Evolutionary conservation across 768 basidiomycete genomes (phyloP).

Genomic region (Phlebiopsis gigantea): DNA sequence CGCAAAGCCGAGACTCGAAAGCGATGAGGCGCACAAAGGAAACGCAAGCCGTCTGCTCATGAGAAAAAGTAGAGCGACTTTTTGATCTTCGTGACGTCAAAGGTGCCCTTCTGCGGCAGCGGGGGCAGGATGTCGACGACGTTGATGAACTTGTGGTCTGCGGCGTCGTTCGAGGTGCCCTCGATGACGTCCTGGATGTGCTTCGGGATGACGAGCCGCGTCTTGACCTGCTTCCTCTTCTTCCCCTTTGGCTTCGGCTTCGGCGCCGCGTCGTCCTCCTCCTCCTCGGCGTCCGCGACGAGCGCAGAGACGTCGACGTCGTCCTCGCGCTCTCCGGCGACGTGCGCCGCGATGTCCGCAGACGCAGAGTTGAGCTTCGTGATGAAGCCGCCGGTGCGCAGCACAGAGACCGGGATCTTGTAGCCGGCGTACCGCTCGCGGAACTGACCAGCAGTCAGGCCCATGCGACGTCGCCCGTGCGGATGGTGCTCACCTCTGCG

Average conservation of each 20-base stretch:
- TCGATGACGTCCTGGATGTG: conserved; percentile 1
- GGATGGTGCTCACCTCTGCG: conserved; percentile 52
- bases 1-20: not conserved
- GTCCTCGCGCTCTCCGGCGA: conserved; percentile 1
- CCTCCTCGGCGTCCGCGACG: conserved; percentile 7
- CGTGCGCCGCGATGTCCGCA: conserved; percentile 23
- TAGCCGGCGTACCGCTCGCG: conserved; percentile 70
- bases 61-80: conserved; percentile 92
- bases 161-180: conserved; percentile 10
- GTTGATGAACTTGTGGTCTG: conserved; percentile 61
- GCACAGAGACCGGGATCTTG: conserved; percentile 51
- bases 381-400: conserved; percentile 33
- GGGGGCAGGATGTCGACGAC: conserved; percentile 74
- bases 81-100: conserved; percentile 80
- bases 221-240: conserved; percentile 17
- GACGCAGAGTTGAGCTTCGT: conserved; percentile 36
- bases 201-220: conserved; percentile 11
- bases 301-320: not conserved
- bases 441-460: conserved; percentile 46
- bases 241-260: conserved; percentile 23
- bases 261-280: conserved; percentile 11
- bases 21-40: not conserved
- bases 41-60: conserved; percentile 33
- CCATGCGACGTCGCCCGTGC: not conserved
- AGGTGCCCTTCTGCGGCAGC: conserved; percentile 78